phyloP scores from a whole-genome alignment of 1,284 basidiomycete genomes.

The Rhodotorula sp. region DNA sequence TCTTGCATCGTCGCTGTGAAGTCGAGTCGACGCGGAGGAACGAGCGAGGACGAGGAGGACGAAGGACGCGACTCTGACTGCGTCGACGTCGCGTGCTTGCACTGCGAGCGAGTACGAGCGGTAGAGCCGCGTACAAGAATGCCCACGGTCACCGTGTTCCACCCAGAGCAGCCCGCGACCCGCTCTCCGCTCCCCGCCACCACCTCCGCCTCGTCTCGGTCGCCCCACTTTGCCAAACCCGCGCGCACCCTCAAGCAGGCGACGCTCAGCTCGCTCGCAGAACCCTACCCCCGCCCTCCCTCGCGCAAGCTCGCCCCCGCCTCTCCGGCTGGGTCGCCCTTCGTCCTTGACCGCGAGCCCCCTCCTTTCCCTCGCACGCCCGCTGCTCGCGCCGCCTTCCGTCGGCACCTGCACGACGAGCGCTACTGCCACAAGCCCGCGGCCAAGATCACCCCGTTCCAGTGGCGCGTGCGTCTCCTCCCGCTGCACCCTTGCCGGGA shows the following conservation, averaged over 20 bases:
- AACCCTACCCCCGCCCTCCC: not conserved
- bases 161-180: not conserved
- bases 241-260: not conserved
- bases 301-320: too few species aligned
- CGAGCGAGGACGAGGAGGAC: too few species aligned
- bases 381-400: not conserved
- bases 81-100: too few species aligned
- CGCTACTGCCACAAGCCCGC: not conserved
- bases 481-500: too few species aligned
- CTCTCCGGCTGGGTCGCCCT: not conserved
- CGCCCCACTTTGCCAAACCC: not conserved
- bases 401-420: not conserved
- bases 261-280: not conserved
- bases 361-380: slow-evolving; percentile 5
- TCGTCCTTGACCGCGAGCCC: not conserved
- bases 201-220: not conserved
- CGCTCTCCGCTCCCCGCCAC: not conserved
- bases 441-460: slow-evolving; percentile 15
- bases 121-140: not conserved
- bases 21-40: not conserved
- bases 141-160: not conserved
- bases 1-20: not conserved
- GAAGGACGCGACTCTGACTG: not conserved
- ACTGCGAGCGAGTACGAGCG: too few species aligned
- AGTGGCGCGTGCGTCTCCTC: slow-evolving; percentile 15